Base-by-base conservation (phyloP, 352 stramenopile genomes). In the Plasmopara halstedii region DNA sequence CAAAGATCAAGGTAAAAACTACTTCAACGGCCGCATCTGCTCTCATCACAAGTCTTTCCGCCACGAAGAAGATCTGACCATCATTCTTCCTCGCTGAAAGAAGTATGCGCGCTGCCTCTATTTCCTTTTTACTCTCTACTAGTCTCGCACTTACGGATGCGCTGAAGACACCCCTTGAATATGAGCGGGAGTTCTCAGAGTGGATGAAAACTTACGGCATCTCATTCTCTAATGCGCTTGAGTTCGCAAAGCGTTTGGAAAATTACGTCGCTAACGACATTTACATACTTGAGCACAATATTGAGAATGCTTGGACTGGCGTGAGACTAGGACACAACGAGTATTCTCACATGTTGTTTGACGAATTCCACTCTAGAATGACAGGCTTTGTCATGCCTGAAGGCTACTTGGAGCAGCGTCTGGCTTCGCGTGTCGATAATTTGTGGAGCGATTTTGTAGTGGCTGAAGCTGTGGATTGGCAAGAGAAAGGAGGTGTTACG, bases 391-490 rank as follows among this genome's bases (percentile, higher is more conserved):
- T 42, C 9, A 48, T 85, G 50, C 65, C 73, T 0, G 47, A 73
- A 4, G 63, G 63, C 1, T 83, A 83, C 37, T 42, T 97, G 14
- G 66, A 88, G 45, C 38, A 79, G 46, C 85, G 78, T 44, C 53
- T 76, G 26, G 53, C 49, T 18, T 57, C 66, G 9, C 64, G 63
- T n/a, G 47, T 77, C 17, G 56, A 67, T 29, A 21, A 22, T 6
- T 29, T 58, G 3, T 70, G 44, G 38, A 53, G 20, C 36, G 48
- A 69, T 47, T 53, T 63, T 27, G 40, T 88, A 4, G 56, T 93
- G 10, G 83, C 91, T 0, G 64, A 87, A 1, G 57, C 70, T n/a
- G 64, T 98, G 18, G 93, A 99, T 71, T 99, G 97, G 97, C 58
- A 82, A 36, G 49, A 62, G 8, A 88, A 97, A 58, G 96, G 96